phyloP scores from a whole-genome alignment of 495 filamentous ascomycete species.

The Aspergillus nanangensis region DNA sequence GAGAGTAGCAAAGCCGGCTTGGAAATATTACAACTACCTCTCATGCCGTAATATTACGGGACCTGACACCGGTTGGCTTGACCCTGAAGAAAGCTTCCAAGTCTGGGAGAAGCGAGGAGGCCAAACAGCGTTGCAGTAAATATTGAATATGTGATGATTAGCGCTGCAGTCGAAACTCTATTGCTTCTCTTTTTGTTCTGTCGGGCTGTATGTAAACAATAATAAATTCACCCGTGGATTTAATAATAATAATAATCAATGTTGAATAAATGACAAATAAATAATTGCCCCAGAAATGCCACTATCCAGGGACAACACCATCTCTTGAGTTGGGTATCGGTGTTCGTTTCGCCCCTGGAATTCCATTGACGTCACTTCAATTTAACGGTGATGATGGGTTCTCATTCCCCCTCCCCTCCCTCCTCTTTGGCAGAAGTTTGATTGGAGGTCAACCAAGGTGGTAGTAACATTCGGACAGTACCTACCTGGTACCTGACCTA shows the following conservation, averaged over 20 bases:
- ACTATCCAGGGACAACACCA: too few species aligned
- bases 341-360: not conserved
- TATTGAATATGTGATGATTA: slow-evolving; percentile 3
- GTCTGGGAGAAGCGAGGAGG: slow-evolving; percentile 12
- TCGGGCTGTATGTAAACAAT: not conserved
- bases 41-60: not conserved
- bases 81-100: not conserved
- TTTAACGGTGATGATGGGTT: not conserved
- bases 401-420: not conserved
- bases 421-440: not conserved
- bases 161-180: slow-evolving; percentile 9
- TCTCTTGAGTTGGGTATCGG: too few species aligned
- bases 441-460: not conserved
- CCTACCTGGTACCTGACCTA: too few species aligned
- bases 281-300: too few species aligned
- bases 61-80: not conserved
- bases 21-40: too few species aligned
- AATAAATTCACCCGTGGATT: not conserved
- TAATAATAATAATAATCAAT: not conserved
- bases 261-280: not conserved
- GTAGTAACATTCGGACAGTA: too few species aligned
- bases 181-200: slow-evolving; percentile 1
- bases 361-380: not conserved
- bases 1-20: too few species aligned
- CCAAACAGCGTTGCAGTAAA: slow-evolving; percentile 8